Percentiles rank a stretch among this genome's conserved stretches.
These are phyloP conservation scores for Epichloe uncinata DNA, from an alignment of 2,329 filamentous ascomycete genomes.

Conservation along the genomic window DNA sequence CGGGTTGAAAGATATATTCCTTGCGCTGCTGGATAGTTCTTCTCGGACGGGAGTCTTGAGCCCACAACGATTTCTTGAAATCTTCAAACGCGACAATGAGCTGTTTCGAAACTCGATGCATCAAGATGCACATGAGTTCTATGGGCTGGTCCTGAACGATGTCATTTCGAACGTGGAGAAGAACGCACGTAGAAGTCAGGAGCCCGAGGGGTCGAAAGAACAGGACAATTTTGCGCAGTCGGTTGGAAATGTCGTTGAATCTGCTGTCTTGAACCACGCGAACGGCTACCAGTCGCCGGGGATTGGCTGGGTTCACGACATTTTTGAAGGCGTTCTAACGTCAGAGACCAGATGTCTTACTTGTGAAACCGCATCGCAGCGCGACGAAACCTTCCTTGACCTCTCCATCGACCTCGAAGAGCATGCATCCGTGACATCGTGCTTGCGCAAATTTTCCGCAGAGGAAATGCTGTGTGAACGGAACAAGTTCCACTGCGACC, in stretches of 20 bases:
- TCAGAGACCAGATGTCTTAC: conserved; percentile 95
- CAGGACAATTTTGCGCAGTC: conserved; percentile 36
- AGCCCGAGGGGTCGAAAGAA: conserved; percentile 28
- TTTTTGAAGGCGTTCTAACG: conserved; percentile 88
- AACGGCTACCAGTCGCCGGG: conserved; percentile 42
- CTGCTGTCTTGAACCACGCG: conserved; percentile 22
- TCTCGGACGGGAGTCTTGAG: conserved; percentile 82
- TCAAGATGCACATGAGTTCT: conserved; percentile 95
- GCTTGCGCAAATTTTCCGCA: conserved; percentile 87
- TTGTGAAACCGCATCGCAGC: conserved; percentile 87
- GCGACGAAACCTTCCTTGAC: conserved; percentile 92
- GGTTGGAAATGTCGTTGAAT: conserved; percentile 27
- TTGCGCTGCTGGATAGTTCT: conserved; percentile 68
- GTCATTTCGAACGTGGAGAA: conserved; percentile 88
- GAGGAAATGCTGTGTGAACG: conserved; percentile 97
- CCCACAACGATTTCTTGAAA: conserved; percentile 84
- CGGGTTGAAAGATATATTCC: conserved; percentile 89
- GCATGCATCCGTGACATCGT: conserved; percentile 92
- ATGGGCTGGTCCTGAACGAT: conserved; percentile 89
- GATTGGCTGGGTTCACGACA: conserved; percentile 87
- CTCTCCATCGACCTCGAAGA: conserved; percentile 91
- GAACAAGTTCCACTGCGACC: conserved; percentile 98
- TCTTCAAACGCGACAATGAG: conserved; percentile 87
- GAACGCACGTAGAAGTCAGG: conserved; percentile 56
- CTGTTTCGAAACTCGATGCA: conserved; percentile 97